Conservation (phyloP, 345 rosid species). For the Moricandia moricandioides region DNA sequence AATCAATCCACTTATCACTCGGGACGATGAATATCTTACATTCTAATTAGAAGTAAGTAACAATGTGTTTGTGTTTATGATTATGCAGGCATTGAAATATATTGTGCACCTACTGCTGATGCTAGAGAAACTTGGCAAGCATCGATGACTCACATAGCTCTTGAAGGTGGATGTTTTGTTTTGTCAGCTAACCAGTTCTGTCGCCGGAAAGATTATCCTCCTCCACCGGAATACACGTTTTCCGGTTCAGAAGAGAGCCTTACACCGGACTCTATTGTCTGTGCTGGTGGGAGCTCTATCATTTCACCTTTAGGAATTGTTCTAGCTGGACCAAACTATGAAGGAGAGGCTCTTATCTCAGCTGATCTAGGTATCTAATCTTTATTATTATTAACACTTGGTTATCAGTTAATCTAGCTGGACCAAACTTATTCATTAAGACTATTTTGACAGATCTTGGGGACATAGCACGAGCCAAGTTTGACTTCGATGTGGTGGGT, state of each 20-base stretch:
- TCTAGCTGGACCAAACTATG: slow-evolving; percentile 87
- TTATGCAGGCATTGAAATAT: slow-evolving; percentile 41
- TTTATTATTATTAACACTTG: slow-evolving; percentile 10
- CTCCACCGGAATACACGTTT: slow-evolving; percentile 79
- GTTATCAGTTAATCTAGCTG: neutral
- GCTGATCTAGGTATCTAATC: slow-evolving; percentile 62
- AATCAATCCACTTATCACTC: neutral
- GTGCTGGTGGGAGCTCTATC: slow-evolving; percentile 90
- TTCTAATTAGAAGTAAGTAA: no score
- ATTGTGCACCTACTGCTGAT: slow-evolving; percentile 98
- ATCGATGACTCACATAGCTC: slow-evolving; percentile 90
- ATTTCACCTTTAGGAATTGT: slow-evolving; percentile 83
- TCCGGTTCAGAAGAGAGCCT: slow-evolving; percentile 63
- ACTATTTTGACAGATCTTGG: slow-evolving; percentile 64
- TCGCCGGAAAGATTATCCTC: slow-evolving; percentile 82
- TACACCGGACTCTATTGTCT: slow-evolving; percentile 71
- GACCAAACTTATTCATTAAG: neutral
- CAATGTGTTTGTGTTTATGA: no score
- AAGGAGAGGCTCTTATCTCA: slow-evolving; percentile 79
- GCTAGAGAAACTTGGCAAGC: slow-evolving; percentile 81
- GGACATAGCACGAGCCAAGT: slow-evolving; percentile 82
- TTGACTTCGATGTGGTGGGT: slow-evolving; percentile 93
- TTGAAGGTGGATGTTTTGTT: slow-evolving; percentile 94
- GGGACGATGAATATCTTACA: no score
- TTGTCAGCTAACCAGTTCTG: slow-evolving; percentile 89